Conservation (phyloP, 2,329 filamentous ascomycete genomes). For the Cordyceps fumosorosea region DNA sequence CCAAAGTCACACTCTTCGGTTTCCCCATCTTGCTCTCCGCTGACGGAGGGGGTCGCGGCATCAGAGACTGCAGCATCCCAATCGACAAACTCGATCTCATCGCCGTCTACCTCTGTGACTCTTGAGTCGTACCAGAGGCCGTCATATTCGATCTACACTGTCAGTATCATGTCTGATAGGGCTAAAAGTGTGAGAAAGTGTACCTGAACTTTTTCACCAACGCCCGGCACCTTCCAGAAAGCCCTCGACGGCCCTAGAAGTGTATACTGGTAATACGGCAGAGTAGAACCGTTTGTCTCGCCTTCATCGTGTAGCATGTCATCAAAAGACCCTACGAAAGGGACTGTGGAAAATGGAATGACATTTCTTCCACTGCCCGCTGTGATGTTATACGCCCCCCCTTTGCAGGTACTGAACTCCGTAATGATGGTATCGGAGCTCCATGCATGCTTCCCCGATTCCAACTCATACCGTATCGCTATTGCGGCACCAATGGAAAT, state of each 20-base stretch:
- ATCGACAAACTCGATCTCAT: slow-evolving; percentile 14
- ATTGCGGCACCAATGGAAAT: not conserved
- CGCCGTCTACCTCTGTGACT: slow-evolving; percentile 12
- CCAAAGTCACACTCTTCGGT: not conserved
- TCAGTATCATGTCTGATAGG: not conserved
- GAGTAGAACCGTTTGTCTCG: too few relatives aligned
- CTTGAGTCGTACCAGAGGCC: slow-evolving; percentile 13
- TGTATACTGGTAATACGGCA: too few relatives aligned
- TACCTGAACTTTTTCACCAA: too few relatives aligned
- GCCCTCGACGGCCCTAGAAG: not conserved
- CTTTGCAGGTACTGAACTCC: slow-evolving; percentile 13
- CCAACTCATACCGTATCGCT: slow-evolving; percentile 8
- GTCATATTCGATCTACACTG: slow-evolving; percentile 10
- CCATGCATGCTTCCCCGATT: slow-evolving; percentile 12
- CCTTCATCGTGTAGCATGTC: not conserved
- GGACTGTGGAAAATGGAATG: not conserved
- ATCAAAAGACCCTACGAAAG: not conserved
- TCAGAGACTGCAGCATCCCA: not conserved
- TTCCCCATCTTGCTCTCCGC: not conserved
- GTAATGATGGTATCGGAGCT: slow-evolving; percentile 12
- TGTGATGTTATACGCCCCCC: not conserved
- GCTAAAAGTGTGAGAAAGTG: not conserved
- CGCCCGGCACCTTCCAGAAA: not conserved
- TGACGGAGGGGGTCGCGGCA: too few relatives aligned
- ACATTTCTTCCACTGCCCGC: not conserved